Percentiles rank a stretch among this genome's conserved stretches.
Evolutionary conservation across 2,329 filamentous ascomycete species (phyloP).

Genomic region (Falciphora oryzae): DNA sequence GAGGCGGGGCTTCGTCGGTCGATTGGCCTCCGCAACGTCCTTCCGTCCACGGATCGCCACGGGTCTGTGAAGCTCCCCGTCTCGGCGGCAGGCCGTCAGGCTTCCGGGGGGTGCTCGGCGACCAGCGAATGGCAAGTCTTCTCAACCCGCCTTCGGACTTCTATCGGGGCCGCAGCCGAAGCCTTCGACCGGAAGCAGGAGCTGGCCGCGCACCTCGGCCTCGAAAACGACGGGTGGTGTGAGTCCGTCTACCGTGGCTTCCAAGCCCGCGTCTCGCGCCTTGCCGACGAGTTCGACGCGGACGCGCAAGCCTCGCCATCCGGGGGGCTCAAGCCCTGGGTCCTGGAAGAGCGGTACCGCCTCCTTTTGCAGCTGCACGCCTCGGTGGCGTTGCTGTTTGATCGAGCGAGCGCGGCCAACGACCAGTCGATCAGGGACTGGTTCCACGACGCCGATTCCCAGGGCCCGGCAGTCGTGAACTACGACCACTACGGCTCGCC

Average conservation of each 20-base stretch:
- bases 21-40: background rate
- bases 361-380: background rate
- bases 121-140: too few species aligned
- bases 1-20: background rate
- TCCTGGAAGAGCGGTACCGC: constrained; percentile 1
- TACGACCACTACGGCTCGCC: constrained; percentile 9
- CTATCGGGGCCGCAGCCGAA: background rate
- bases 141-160: too few species aligned
- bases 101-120: too few species aligned
- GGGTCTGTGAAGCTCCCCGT: background rate
- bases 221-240: background rate
- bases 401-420: background rate
- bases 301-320: background rate
- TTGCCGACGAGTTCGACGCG: background rate
- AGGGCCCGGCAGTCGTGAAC: constrained; percentile 1
- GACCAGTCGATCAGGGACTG: constrained; percentile 7
- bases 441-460: constrained; percentile 2
- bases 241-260: background rate
- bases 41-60: background rate
- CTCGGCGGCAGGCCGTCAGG: too few species aligned
- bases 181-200: background rate
- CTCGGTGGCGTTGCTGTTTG: background rate
- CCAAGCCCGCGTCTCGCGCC: background rate
- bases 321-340: background rate
- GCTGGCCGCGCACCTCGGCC: background rate